Evolutionary conservation across 169 alveolate genomes (phyloP).

Genomic region (Cryptosporidium sp.): DNA sequence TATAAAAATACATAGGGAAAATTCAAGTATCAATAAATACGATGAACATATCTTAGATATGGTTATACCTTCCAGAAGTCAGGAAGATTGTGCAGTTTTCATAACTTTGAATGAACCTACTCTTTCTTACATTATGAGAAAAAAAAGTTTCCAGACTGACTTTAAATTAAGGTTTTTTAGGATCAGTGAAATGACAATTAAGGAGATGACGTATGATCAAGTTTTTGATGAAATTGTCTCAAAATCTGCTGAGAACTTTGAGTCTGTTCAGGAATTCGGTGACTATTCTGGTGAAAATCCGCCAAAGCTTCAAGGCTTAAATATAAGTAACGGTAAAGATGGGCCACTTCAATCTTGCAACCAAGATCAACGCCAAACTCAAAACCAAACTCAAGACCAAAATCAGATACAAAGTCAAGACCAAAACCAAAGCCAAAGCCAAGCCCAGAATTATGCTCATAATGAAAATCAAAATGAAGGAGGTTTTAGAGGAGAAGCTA

Average conservation of each 20-base stretch:
- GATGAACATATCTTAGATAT: background rate
- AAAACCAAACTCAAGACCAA: too few relatives aligned
- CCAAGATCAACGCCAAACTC: too few relatives aligned
- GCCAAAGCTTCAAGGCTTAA: too few relatives aligned
- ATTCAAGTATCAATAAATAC: background rate
- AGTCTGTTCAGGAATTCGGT: background rate
- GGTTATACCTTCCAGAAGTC: constrained; percentile 25
- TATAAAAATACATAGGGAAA: background rate
- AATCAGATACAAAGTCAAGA: background rate
- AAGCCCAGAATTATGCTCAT: background rate
- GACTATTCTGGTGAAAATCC: too few relatives aligned
- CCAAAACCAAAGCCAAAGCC: background rate
- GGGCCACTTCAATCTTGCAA: background rate
- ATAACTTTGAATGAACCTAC: constrained; percentile 48
- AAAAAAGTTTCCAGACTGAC: background rate
- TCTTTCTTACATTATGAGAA: constrained; percentile 28
- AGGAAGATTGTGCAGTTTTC: background rate
- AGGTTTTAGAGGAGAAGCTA: background rate
- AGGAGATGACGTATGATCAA: constrained; percentile 12
- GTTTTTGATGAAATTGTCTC: background rate
- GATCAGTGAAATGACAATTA: constrained; percentile 15
- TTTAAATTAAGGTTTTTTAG: constrained; percentile 26
- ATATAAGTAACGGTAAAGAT: background rate
- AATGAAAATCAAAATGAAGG: background rate
- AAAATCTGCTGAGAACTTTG: background rate